Evolutionary conservation across 164 flowering plant species (phyloP).

Genomic region (Macadamia tetraphylla): DNA sequence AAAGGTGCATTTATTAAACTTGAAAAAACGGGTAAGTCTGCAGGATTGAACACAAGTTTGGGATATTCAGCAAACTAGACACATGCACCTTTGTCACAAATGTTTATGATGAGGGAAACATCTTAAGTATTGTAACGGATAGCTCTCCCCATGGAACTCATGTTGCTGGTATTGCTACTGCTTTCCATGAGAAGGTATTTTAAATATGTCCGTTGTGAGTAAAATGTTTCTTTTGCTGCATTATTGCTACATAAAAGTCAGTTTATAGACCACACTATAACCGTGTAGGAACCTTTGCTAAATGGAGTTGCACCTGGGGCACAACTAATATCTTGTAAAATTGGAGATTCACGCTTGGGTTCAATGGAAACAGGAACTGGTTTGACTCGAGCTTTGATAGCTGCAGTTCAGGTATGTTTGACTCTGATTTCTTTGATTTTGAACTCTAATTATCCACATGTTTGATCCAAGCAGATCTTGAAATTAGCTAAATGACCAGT

Average conservation of each 20-base stretch:
- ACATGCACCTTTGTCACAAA: slow-evolving; percentile 90
- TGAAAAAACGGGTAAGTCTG: neutral
- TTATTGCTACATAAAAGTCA: slow-evolving; percentile 12
- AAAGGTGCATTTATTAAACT: neutral
- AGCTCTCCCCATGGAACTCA: slow-evolving; percentile 98
- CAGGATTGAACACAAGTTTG: slow-evolving; percentile 84
- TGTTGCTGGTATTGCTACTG: slow-evolving; percentile 97
- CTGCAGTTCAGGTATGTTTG: slow-evolving; percentile 80
- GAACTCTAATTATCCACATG: slow-evolving; percentile 18
- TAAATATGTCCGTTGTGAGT: neutral
- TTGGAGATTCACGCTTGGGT: slow-evolving; percentile 90
- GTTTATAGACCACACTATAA: slow-evolving; percentile 6
- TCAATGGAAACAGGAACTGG: slow-evolving; percentile 99
- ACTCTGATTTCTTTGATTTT: neutral
- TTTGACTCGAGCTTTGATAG: slow-evolving; percentile 82
- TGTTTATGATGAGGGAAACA: slow-evolving; percentile 79
- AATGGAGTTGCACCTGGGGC: slow-evolving; percentile 99
- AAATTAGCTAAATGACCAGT: too few species aligned
- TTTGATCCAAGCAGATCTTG: too few species aligned
- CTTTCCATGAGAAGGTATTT: slow-evolving; percentile 80
- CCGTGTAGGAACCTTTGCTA: slow-evolving; percentile 73
- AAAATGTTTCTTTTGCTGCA: neutral
- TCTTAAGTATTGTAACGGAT: slow-evolving; percentile 92
- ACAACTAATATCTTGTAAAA: slow-evolving; percentile 90
- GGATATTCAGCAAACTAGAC: slow-evolving; percentile 88